Base-by-base conservation (phyloP, 2,329 filamentous ascomycete species). In the Teratosphaeria gauchensis region DNA sequence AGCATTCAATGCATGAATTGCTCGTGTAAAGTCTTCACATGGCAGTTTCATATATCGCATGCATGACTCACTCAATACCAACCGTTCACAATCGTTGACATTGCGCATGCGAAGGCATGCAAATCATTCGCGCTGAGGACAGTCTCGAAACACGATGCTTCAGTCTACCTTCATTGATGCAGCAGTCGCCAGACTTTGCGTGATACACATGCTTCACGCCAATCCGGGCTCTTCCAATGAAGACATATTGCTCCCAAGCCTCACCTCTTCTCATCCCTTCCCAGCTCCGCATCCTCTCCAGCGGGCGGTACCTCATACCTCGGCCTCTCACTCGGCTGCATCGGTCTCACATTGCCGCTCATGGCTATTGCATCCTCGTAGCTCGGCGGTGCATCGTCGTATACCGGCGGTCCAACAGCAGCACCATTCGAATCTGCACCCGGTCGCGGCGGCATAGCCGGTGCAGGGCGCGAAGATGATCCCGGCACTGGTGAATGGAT, bases 281-380 rank as follows among this genome's bases (percentile, higher is more conserved):
- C 58, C 56, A 72, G 56, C 31, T 68, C 16, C 3, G 59, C 61
- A 61, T 73, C 72, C 55, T 71, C 69, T 1, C 52, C 64, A n/a
- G 65, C 58, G 16, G 67, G 61, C 38, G 77, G 77, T 19, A 76
- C 76, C 58, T 71, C 74, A 70, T 88, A 91, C 14, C 84, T 84
- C 31, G 86, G 84, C 66, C 91, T 79, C 30, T 86, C 77, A 21
- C 42, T 48, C 61, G 85, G 88, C 69, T 90, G 83, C 58, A 90
- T 83, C 1, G 90, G 89, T 38, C 83, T 86, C 62, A 94, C 75
- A 59, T 86, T 83, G 19, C 52, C 32, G 19, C 42, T 48, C 63
- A 89, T 86, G 6, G 90, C 91, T 75, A 96, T 86, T 12, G 90
- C 91, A 73, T 96, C 92, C 74, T 96, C 91, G 69, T 97, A 97